Percentiles rank a stretch among this genome's conserved stretches.
Conservation (phyloP, 768 basidiomycete genomes). For the Phlebiopsis flavidoalba region DNA sequence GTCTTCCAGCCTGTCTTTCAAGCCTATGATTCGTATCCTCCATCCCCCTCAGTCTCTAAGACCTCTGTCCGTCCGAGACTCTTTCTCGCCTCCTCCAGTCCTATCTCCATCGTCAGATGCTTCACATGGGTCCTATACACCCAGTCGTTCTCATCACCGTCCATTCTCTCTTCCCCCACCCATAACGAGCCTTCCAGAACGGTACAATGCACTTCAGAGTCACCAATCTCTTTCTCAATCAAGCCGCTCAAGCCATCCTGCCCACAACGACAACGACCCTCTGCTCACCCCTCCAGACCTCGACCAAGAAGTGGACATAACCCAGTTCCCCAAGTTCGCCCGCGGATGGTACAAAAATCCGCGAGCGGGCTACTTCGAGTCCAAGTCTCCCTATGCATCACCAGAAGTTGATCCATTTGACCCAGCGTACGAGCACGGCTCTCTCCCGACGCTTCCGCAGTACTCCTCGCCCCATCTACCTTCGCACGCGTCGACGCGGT, state of each 20-base stretch:
- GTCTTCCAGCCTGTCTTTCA: conserved; percentile 17
- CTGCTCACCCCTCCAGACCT: conserved; percentile 10
- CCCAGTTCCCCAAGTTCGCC: conserved; percentile 62
- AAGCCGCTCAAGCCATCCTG: background rate
- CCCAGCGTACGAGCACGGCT: conserved; percentile 23
- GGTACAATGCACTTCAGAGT: conserved; percentile 16
- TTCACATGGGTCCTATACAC: conserved; percentile 14
- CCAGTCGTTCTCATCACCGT: conserved; percentile 23
- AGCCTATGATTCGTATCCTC: conserved; percentile 28
- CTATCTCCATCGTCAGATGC: conserved; percentile 22
- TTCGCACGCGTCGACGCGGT: conserved; percentile 29
- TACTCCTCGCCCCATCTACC: conserved; percentile 15
- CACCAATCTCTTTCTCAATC: conserved; percentile 9
- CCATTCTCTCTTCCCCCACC: conserved; percentile 48
- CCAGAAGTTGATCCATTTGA: conserved; percentile 28
- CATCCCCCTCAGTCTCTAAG: conserved; percentile 21
- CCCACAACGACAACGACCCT: conserved; percentile 2
- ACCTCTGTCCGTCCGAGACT: conserved; percentile 24
- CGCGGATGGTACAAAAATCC: conserved; percentile 51
- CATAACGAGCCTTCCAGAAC: conserved; percentile 9
- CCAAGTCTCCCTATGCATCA: conserved; percentile 6
- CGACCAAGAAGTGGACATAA: conserved; percentile 50
- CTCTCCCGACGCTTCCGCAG: conserved; percentile 23
- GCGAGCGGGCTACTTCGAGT: conserved; percentile 5
- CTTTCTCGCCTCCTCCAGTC: conserved; percentile 21